Percentiles rank a stretch among this genome's conserved stretches.
Conservation (phyloP, 495 filamentous ascomycete genomes). For the Filosporella fistucella region DNA sequence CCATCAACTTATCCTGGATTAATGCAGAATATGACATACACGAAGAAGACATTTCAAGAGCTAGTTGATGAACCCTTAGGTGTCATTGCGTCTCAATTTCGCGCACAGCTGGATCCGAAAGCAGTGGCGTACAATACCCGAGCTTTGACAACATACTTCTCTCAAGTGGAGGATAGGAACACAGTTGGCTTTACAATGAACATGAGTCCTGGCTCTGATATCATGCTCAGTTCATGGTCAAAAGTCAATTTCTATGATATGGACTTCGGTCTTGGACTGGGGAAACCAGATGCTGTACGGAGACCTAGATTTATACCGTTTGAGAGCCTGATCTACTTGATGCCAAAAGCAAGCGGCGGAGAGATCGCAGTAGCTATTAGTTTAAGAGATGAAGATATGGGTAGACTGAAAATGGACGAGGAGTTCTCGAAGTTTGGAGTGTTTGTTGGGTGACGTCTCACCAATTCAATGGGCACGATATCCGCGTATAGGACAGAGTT, state of each 20-base stretch:
- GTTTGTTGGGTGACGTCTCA: constrained; percentile 8
- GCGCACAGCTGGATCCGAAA: constrained; percentile 36
- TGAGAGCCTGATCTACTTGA: constrained; percentile 43
- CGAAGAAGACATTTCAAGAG: constrained; percentile 27
- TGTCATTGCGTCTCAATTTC: constrained; percentile 37
- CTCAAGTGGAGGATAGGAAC: constrained; percentile 28
- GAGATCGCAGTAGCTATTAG: constrained; percentile 38
- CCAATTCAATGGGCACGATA: too few relatives aligned
- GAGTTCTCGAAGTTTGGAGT: constrained; percentile 2
- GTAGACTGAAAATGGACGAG: constrained; percentile 4
- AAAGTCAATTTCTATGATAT: constrained; percentile 38
- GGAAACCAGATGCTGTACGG: constrained; percentile 41
- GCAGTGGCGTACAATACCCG: constrained; percentile 30
- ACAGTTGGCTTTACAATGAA: constrained; percentile 25
- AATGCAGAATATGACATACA: constrained; percentile 36
- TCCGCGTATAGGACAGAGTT: too few relatives aligned
- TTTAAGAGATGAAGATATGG: constrained; percentile 24
- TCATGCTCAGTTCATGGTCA: constrained; percentile 52
- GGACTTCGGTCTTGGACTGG: constrained; percentile 46
- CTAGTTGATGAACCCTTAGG: constrained; percentile 34
- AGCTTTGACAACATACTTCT: constrained; percentile 37
- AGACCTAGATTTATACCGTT: constrained; percentile 40
- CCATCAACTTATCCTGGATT: constrained; percentile 40
- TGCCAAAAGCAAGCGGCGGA: constrained; percentile 35
- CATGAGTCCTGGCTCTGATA: constrained; percentile 31